Conservation (phyloP, 164 flowering plant genomes). For the Berberis thunbergii region DNA sequence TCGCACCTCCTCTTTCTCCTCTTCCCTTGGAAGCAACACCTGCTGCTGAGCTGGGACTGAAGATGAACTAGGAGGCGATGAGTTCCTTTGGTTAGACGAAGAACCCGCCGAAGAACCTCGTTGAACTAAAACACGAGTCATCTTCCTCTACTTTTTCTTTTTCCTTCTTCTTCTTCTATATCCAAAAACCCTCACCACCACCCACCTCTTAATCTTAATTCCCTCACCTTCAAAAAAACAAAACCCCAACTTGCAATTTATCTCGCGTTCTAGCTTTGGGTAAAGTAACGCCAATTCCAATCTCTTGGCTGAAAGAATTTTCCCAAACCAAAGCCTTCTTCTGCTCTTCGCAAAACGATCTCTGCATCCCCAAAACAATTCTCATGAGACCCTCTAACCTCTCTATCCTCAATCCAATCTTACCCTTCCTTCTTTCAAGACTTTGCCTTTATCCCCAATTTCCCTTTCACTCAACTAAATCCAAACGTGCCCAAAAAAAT, state of each 20-base stretch:
- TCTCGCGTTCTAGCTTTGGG: slow-evolving; percentile 87
- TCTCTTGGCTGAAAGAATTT: slow-evolving; percentile 36
- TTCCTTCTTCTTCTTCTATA: no score
- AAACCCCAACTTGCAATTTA: slow-evolving; percentile 32
- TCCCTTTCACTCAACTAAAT: no score
- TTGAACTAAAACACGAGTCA: slow-evolving; percentile 90
- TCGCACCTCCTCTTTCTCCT: slow-evolving; percentile 30
- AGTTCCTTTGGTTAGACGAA: slow-evolving; percentile 34
- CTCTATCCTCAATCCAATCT: no score
- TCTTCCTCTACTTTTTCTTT: slow-evolving; percentile 8
- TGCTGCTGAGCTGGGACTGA: slow-evolving; percentile 29
- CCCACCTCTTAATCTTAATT: not conserved
- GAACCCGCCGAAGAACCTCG: slow-evolving; percentile 38
- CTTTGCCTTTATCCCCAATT: no score
- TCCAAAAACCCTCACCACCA: not conserved
- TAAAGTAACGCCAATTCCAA: slow-evolving; percentile 58
- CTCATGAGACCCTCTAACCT: slow-evolving; percentile 62
- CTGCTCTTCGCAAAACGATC: slow-evolving; percentile 48
- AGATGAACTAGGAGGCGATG: slow-evolving; percentile 40
- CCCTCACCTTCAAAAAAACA: not conserved
- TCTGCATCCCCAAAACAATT: slow-evolving; percentile 99
- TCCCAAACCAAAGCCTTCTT: slow-evolving; percentile 40
- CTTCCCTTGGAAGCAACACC: slow-evolving; percentile 27
- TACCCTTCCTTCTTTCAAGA: no score
- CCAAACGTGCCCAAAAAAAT: no score